These are phyloP conservation scores for Penicillium digitatum DNA, from an alignment of 2,329 filamentous ascomycete genomes.

Conservation along the genomic window DNA sequence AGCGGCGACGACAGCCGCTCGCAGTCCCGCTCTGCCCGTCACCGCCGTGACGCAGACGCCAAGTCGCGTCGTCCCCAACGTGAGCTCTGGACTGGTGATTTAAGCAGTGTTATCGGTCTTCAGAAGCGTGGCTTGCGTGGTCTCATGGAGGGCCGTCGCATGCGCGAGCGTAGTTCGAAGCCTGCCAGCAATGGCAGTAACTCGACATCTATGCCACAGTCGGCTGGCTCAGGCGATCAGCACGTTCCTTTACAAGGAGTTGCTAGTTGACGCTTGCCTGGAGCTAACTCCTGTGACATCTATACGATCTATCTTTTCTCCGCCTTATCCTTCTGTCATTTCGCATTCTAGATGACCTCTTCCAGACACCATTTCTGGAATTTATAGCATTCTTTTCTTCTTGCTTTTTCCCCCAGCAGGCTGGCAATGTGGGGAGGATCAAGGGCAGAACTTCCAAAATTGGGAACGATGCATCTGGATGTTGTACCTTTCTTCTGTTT, in stretches of 20 bases:
- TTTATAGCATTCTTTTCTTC: constrained; percentile 9
- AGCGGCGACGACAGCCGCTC: constrained; percentile 26
- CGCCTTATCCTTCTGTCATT: neutral
- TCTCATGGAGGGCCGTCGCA: constrained; percentile 86
- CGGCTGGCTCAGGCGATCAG: constrained; percentile 15
- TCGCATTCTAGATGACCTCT: neutral
- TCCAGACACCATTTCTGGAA: constrained; percentile 1
- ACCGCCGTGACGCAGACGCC: constrained; percentile 39
- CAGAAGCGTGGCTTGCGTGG: constrained; percentile 91
- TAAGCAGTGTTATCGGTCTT: constrained; percentile 82
- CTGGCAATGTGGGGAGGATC: constrained; percentile 14
- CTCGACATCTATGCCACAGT: constrained; percentile 16
- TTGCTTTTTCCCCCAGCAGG: constrained; percentile 16
- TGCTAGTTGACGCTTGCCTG: constrained; percentile 9
- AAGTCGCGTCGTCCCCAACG: constrained; percentile 38
- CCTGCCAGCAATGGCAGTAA: constrained; percentile 24
- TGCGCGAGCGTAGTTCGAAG: constrained; percentile 64
- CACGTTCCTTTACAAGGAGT: constrained; percentile 16
- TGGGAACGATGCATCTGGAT: neutral
- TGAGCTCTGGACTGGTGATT: constrained; percentile 71
- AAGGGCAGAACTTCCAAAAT: neutral
- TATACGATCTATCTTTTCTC: neutral
- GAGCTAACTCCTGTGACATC: neutral
- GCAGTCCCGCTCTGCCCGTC: constrained; percentile 39
- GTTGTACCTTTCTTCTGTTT: constrained; percentile 4